phyloP scores from a whole-genome alignment of 78 protist genomes.

The slime mould (Dictyostelium discoideum) region dicty_2.7 NC_007089.4:2038001-2038500 shows the following conservation, averaged over 20 bases:
- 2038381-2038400: conserved; percentile 31
- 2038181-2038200: conserved; percentile 41
- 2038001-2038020: background rate
- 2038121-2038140: background rate
- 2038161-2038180: conserved; percentile 51
- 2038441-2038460: conserved; percentile 5
- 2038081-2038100: conserved; percentile 21
- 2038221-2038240: conserved; percentile 26
- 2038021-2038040: conserved; percentile 12
- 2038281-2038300: conserved; percentile 3
- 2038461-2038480: background rate
- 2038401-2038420: background rate
- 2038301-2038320: conserved; percentile 7
- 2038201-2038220: conserved; percentile 17
- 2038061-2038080: conserved; percentile 15
- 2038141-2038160: conserved; percentile 41
- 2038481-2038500: conserved; percentile 37
- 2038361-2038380: conserved; percentile 15
- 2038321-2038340: conserved; percentile 55
- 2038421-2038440: conserved; percentile 25
- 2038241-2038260: conserved; percentile 35
- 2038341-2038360: conserved; percentile 27
- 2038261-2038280: conserved; percentile 45
- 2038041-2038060: background rate
- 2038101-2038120: background rate